These are phyloP conservation scores for Ailanthus altissimus DNA, from an alignment of 345 rosid genomes.

Conservation along the genomic window DNA sequence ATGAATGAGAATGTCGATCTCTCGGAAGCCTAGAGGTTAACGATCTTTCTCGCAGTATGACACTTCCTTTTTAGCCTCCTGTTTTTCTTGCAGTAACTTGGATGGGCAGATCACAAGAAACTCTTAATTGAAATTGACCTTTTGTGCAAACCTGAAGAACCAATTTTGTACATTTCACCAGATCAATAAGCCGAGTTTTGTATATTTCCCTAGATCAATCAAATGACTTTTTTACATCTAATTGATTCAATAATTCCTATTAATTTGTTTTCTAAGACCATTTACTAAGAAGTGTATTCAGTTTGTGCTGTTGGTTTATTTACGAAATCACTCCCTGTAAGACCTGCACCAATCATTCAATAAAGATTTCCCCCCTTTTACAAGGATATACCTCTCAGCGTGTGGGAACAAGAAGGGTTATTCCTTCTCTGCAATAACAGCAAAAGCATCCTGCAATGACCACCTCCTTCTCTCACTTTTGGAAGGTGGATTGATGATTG, in stretches of 20 bases:
- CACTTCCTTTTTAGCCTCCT: background rate
- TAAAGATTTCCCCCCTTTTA: background rate
- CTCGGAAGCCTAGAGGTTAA: conserved; percentile 47
- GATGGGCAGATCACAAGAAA: conserved; percentile 2
- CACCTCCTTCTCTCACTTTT: conserved; percentile 53
- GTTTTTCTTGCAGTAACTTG: conserved; percentile 15
- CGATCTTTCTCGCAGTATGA: background rate
- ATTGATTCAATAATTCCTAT: background rate
- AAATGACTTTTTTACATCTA: background rate
- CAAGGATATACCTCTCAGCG: background rate
- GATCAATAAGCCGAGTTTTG: background rate
- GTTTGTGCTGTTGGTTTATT: background rate
- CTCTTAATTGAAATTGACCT: conserved; percentile 5
- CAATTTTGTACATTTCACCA: background rate
- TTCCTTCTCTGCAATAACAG: conserved; percentile 63
- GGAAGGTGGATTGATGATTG: conserved; percentile 57
- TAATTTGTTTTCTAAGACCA: background rate
- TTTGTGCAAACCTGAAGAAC: conserved; percentile 1
- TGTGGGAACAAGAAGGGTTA: conserved; percentile 22
- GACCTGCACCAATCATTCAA: background rate
- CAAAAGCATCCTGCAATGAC: conserved; percentile 55
- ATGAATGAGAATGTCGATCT: conserved; percentile 47
- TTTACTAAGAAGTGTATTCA: too few species aligned
- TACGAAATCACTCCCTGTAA: background rate
- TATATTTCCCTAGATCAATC: conserved; percentile 5